Evolutionary conservation across 148 eudicot genomes (phyloP).

Genomic region (Arctostaphylos glauca): DNA sequence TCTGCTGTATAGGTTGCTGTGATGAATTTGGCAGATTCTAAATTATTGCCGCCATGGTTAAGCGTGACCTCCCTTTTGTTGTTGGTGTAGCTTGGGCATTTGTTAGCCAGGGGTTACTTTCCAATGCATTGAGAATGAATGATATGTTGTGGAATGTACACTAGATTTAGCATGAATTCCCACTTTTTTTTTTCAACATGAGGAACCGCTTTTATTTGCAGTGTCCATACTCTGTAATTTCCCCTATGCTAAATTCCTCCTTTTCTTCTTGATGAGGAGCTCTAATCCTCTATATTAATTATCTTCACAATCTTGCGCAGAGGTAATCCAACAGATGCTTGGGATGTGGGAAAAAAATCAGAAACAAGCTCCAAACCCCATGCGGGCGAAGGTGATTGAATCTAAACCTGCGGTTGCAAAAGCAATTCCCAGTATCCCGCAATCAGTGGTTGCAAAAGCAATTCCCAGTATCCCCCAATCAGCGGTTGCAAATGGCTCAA

Average conservation of each 20-base stretch:
- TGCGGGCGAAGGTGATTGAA: slow-evolving; percentile 18
- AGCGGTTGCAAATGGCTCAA: slow-evolving; percentile 23
- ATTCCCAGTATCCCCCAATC: slow-evolving; percentile 28
- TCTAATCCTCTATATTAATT: not conserved
- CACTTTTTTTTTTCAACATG: not conserved
- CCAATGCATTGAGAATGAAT: not conserved
- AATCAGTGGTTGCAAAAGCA: slow-evolving; percentile 26
- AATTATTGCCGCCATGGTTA: not conserved
- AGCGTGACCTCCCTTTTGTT: not conserved
- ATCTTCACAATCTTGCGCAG: slow-evolving; percentile 30
- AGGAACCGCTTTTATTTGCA: not conserved
- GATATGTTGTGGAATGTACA: not conserved
- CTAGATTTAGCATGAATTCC: not conserved
- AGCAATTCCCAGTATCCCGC: slow-evolving; percentile 26
- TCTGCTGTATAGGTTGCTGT: not conserved
- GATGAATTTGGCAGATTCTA: not conserved
- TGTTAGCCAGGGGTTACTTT: not conserved
- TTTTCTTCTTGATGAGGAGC: not conserved
- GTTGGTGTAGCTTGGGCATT: not conserved
- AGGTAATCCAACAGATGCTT: slow-evolving; percentile 57
- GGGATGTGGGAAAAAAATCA: slow-evolving; percentile 32
- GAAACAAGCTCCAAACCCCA: slow-evolving; percentile 29
- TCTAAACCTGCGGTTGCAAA: slow-evolving; percentile 22
- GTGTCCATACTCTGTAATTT: not conserved
- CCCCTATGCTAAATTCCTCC: not conserved